Conservation (phyloP, 805 yeast genomes). For the Saturnispora dispora region DNA sequence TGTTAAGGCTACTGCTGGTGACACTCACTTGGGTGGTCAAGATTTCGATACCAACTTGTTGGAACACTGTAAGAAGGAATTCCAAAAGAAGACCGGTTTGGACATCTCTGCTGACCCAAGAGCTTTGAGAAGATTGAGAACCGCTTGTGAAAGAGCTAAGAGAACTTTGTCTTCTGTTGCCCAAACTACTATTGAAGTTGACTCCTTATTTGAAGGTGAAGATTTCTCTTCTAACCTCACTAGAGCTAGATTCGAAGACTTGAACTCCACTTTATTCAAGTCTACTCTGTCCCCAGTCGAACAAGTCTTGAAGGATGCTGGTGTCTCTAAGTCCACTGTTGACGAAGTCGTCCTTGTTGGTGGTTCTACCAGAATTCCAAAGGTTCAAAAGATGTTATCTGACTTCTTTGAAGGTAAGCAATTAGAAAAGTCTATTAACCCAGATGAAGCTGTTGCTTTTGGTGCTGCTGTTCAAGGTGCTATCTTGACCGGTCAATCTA, state of each 20-base stretch:
- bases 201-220: conserved; percentile 90
- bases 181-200: conserved; percentile 93
- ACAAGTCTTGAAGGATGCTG: conserved; percentile 88
- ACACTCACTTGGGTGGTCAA: conserved; percentile 99
- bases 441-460: conserved; percentile 98
- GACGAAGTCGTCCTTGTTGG: conserved; percentile 96
- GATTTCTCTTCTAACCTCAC: conserved; percentile 90
- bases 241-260: conserved; percentile 97
- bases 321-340: conserved; percentile 72
- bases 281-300: conserved; percentile 91
- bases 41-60: conserved; percentile 96
- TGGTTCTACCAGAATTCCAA: conserved; percentile 99
- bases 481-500: conserved; percentile 86
- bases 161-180: conserved; percentile 95
- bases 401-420: conserved; percentile 97
- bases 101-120: conserved; percentile 88
- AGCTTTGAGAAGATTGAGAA: conserved; percentile 96
- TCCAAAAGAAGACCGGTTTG: conserved; percentile 83
- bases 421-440: conserved; percentile 94
- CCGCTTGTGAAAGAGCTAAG: conserved; percentile 99
- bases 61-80: conserved; percentile 86
- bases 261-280: conserved; percentile 88
- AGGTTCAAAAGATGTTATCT: conserved; percentile 87
- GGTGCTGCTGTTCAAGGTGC: conserved; percentile 99
- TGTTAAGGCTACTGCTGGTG: conserved; percentile 98